Evolutionary conservation across 2,329 filamentous ascomycete species (phyloP), one percentile per base, ranked within the genome.

Genomic region (Diaporthe sp.): DNA sequence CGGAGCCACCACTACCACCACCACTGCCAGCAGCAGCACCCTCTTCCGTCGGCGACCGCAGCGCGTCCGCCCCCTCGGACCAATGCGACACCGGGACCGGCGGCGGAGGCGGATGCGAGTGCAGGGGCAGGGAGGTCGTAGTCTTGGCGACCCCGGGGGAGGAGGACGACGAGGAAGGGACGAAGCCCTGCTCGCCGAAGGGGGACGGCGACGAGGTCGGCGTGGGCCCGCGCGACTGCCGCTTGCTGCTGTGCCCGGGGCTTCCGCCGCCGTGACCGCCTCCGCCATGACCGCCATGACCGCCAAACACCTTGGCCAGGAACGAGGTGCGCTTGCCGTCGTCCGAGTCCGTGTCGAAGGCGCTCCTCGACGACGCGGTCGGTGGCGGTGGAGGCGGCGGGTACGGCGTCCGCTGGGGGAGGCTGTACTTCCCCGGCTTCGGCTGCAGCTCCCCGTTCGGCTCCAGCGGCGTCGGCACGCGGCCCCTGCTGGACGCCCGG

Each of bases 261-360:
- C 60, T 54, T 3, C 35, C 30, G 35, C 25, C 38, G n/a, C n/a
- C n/a, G n/a, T n/a, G n/a, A n/a, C n/a, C n/a, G n/a, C n/a, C n/a
- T 45, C 68, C 35, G 4, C 40, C 52, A 6, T 17, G 5, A 52
- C 68, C 35, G 4, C 40, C 52, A 6, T 17, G 5, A 6, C 67
- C 30, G 22, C 67, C 40, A 6, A 76, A 74, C 9, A 76, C 70
- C 50, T 66, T 64, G 22, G 54, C 61, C 38, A 76, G 60, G 54
- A 76, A 50, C 28, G 74, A 74, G 28, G 71, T 55, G 28, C 74
- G 68, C 54, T 64, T 55, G 28, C 60, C 57, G 38, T 47, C 28
- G 54, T 69, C 61, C 17, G 71, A 73, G 35, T 66, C 72, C n/a
- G 67, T 64, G 30, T 76, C 74, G n/a, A 72, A 66, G 13, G 68